A percentile compares a stretch with the other conserved stretches of the same genome.
phyloP scores from a whole-genome alignment of 2,329 filamentous ascomycete species.

The Fusarium anthophilum region DNA sequence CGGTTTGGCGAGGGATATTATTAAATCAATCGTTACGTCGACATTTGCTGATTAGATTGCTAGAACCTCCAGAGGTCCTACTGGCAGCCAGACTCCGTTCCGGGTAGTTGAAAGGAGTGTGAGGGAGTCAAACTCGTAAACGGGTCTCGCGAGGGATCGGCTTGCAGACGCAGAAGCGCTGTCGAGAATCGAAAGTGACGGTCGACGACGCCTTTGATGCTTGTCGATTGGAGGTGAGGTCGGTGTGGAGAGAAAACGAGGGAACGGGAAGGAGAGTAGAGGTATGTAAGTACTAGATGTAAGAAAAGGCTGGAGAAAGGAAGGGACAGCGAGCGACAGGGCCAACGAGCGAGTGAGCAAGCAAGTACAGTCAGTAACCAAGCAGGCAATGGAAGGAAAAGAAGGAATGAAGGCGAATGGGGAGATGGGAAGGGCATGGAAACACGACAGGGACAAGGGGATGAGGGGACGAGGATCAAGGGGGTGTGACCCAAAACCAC shows the following conservation, averaged over 20 bases:
- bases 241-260: slow-evolving; percentile 41
- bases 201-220: slow-evolving; percentile 47
- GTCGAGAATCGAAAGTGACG: slow-evolving; percentile 45
- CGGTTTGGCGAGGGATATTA: slow-evolving; percentile 32
- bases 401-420: slow-evolving; percentile 45
- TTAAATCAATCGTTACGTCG: slow-evolving; percentile 46
- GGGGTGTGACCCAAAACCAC: slow-evolving; percentile 26
- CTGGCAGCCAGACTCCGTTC: slow-evolving; percentile 40
- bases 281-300: slow-evolving; percentile 37
- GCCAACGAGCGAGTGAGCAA: slow-evolving; percentile 27
- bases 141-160: slow-evolving; percentile 37
- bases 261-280: slow-evolving; percentile 35
- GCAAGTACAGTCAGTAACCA: neutral
- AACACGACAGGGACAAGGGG: slow-evolving; percentile 48
- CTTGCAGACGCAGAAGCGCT: slow-evolving; percentile 41
- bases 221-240: slow-evolving; percentile 46
- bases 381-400: slow-evolving; percentile 36
- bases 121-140: slow-evolving; percentile 23
- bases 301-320: slow-evolving; percentile 43
- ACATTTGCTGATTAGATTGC: slow-evolving; percentile 45
- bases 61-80: slow-evolving; percentile 46
- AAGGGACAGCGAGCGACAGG: slow-evolving; percentile 45
- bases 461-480: slow-evolving; percentile 33
- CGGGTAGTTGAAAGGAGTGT: slow-evolving; percentile 25
- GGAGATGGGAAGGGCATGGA: slow-evolving; percentile 45